Evolutionary conservation across 352 stramenopile species (phyloP).

Genomic region (Phytophthora vignae): DNA sequence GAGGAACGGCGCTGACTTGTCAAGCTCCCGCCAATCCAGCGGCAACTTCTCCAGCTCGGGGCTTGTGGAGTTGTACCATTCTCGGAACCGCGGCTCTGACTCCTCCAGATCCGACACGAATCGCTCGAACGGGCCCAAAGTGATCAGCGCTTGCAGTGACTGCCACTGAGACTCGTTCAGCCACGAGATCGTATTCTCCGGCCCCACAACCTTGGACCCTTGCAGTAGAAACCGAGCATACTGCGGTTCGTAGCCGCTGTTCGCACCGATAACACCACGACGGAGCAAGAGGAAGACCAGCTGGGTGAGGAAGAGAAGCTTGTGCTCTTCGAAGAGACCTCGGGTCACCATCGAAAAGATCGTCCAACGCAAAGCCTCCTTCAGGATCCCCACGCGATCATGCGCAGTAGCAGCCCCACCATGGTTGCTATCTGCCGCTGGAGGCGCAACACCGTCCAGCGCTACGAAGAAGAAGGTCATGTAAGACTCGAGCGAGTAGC

Average conservation of each 20-base stretch:
- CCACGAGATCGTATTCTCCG: slow-evolving; percentile 87
- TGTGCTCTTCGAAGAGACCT: slow-evolving; percentile 94
- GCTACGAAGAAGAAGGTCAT: slow-evolving; percentile 90
- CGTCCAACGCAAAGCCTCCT: slow-evolving; percentile 85
- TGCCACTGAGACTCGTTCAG: slow-evolving; percentile 89
- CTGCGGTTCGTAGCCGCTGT: slow-evolving; percentile 81
- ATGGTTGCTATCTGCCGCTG: neutral
- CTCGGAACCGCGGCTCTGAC: slow-evolving; percentile 89
- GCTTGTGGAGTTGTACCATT: slow-evolving; percentile 91
- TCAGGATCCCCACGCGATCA: slow-evolving; percentile 70
- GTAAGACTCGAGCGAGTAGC: slow-evolving; percentile 93
- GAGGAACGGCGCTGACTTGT: slow-evolving; percentile 90
- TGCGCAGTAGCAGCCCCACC: slow-evolving; percentile 37
- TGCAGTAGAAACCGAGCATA: slow-evolving; percentile 84
- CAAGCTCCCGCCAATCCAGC: slow-evolving; percentile 92
- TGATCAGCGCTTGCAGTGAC: slow-evolving; percentile 77
- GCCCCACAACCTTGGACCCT: slow-evolving; percentile 64
- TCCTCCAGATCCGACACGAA: slow-evolving; percentile 91
- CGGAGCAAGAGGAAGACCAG: slow-evolving; percentile 87
- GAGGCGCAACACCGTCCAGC: slow-evolving; percentile 67
- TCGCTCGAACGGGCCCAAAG: slow-evolving; percentile 85
- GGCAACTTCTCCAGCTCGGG: slow-evolving; percentile 92
- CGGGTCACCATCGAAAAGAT: slow-evolving; percentile 92
- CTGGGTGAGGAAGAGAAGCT: slow-evolving; percentile 91
- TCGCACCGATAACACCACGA: slow-evolving; percentile 60